phyloP scores from a whole-genome alignment of 208 protist genomes.

The Trypanosoma scelopori region DNA sequence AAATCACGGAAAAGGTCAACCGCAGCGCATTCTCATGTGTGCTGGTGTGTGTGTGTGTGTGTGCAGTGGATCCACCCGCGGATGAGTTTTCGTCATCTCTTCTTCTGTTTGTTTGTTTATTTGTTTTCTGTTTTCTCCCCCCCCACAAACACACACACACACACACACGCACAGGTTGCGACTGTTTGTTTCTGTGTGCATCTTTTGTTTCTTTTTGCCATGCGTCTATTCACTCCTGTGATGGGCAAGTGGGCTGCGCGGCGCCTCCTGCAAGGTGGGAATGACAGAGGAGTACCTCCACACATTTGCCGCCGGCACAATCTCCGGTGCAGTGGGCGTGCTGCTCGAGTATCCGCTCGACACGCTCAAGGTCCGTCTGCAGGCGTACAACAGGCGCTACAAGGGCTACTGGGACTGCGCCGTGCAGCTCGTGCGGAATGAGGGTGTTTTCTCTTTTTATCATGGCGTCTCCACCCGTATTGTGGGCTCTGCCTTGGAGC shows the following conservation, averaged over 20 bases:
- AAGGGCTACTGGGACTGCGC: slow-evolving; percentile 61
- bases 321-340: slow-evolving; percentile 61
- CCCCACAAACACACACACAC: too few species aligned
- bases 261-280: background rate
- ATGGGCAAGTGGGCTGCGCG: too few species aligned
- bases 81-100: too few species aligned
- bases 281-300: slow-evolving; percentile 26
- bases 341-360: slow-evolving; percentile 90
- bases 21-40: background rate
- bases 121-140: slow-evolving; percentile 26
- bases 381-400: slow-evolving; percentile 54
- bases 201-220: too few species aligned
- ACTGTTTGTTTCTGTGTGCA: too few species aligned
- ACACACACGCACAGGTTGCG: too few species aligned
- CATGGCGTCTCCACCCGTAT: slow-evolving; percentile 66
- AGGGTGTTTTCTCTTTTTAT: slow-evolving; percentile 82
- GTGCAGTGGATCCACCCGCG: too few species aligned
- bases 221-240: too few species aligned
- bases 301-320: slow-evolving; percentile 60
- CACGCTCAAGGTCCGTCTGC: slow-evolving; percentile 87
- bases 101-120: slow-evolving; percentile 12
- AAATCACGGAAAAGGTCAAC: background rate
- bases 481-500: slow-evolving; percentile 66
- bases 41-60: too few species aligned
- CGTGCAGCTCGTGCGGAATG: slow-evolving; percentile 36